Base-by-base conservation (phyloP, 345 rosid genomes). In the Draba incana region DNA sequence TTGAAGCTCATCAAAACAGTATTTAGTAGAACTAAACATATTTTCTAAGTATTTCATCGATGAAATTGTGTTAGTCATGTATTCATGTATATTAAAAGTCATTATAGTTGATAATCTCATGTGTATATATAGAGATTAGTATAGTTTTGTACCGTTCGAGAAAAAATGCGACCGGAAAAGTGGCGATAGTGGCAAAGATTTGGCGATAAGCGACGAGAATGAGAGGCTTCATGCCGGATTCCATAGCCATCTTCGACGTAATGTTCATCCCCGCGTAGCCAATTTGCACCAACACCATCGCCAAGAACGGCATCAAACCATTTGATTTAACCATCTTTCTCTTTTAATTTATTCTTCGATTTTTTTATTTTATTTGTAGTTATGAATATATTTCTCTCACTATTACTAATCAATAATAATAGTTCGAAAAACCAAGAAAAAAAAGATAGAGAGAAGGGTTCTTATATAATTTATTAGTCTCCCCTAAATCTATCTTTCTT, bases 221-320 rank as follows among this genome's bases (percentile, higher is more conserved):
- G 51, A 86, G 84, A 59, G 97, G 96, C 61, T 85, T 86, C 85
- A 93, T 82, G 47, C 97, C 96, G 12, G 89, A 49, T 37, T 94
- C 94, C 92, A 94, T 76, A 46, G 97, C 99, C 65, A 94, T 78
- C 77, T 94, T 94, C 20, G 97, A 87, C 5, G 83, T 83, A 31
- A 94, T 82, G 72, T 82, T 89, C 99, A 94, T 84, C n/a, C 90
- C 96, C 5, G 97, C 92, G 51, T 58, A 91, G 24, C 91, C 96
- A 7, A 86, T 7, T 69, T 91, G 97, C 39, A 89, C 87, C 12
- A 81, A 31, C 12, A 87, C 90, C 94, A 91, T 94, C 35, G 86
- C 88, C 79, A 89, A 55, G 59, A 83, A 84, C 6, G 97, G 92
- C 66, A 89, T 13, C 45, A 81, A 3, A 62, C 84, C 90, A 23